Base-by-base conservation (phyloP, 1,139 yeast species). In the Yamadazyma atmosphaerica region DNA sequence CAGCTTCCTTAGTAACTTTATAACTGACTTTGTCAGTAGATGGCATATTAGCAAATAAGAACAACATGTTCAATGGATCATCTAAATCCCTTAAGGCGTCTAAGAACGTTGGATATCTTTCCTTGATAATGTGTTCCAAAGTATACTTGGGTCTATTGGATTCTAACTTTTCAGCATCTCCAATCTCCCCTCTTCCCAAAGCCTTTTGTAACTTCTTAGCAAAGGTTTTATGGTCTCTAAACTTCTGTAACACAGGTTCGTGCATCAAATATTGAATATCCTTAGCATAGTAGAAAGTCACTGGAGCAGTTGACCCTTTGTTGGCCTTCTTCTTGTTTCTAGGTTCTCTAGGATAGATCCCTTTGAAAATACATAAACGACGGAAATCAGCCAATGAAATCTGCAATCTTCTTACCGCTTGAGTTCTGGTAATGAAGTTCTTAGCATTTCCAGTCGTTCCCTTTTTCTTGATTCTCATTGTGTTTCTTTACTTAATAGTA, bases 301-400 rank as follows among this genome's bases (percentile, higher is more conserved):
- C 86, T 35, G 96, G 96, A 14, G 95, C 95, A 11, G 97, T 88
- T 16, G 96, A 86, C 17, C 98, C 98, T 65, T 88, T 90, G 65
- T 90, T 92, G 45, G 98, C 97, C 76, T 88, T 90, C 81, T 86
- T 89, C 71, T 89, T 90, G 65, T 87, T 89, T 56, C 94, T 76
- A 37, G 98, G 98, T 61, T 92, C 98, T 61, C 99, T 79, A 40
- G 99, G 99, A 62, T 83, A 85, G 46, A 85, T 84, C 35, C 99
- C 99, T 63, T 92, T 92, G 77, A 92, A 88, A 60, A 92, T 92
- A 76, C 98, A 92, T 56, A 92, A 77, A 58, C 98, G 80, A 69
- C 98, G 86, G 79, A 92, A 92, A 67, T 92, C 98, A n/a, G 98
- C 97, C 43, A 94, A 74, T 2, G 98, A 86, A 34, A 94, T 86